These are phyloP conservation scores for Austroboletus eburneus DNA, from an alignment of 768 basidiomycete species.

Conservation along the genomic window DNA sequence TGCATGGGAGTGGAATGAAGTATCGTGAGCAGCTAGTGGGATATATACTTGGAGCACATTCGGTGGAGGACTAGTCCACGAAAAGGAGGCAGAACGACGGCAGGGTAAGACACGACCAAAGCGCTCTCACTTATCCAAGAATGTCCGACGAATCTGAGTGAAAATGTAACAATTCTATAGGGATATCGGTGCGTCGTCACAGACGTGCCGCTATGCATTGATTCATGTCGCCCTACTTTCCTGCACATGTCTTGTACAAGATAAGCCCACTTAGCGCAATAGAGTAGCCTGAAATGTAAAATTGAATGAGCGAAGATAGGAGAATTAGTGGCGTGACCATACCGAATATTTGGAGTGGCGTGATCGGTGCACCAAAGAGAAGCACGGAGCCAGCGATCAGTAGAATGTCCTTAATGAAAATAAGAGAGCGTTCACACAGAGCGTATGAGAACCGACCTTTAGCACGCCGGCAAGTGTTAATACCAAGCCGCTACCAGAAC, in stretches of 20 bases:
- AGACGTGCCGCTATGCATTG: too few relatives aligned
- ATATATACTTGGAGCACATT: too few relatives aligned
- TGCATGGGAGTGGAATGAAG: not conserved
- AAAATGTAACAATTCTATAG: not conserved
- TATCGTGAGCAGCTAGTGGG: not conserved
- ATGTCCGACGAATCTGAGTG: not conserved
- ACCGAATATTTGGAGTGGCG: conserved; percentile 82
- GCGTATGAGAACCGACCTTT: conserved; percentile 49
- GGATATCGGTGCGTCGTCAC: too few relatives aligned
- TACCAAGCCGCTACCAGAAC: conserved; percentile 82
- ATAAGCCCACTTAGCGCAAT: conserved; percentile 83
- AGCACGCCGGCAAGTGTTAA: conserved; percentile 93
- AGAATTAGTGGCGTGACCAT: conserved; percentile 17
- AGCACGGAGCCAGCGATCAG: conserved; percentile 89
- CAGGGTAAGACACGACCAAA: not conserved
- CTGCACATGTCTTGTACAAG: conserved; percentile 74
- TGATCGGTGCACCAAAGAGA: conserved; percentile 76
- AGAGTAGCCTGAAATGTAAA: conserved; percentile 62
- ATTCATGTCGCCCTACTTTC: conserved; percentile 38
- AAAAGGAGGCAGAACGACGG: not conserved
- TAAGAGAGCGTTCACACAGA: not conserved
- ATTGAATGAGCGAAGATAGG: not conserved
- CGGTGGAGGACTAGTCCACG: not conserved
- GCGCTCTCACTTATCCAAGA: not conserved
- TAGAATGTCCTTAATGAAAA: conserved; percentile 70